Evolutionary conservation across 768 basidiomycete genomes (phyloP).

Genomic region (Panus rudis): DNA sequence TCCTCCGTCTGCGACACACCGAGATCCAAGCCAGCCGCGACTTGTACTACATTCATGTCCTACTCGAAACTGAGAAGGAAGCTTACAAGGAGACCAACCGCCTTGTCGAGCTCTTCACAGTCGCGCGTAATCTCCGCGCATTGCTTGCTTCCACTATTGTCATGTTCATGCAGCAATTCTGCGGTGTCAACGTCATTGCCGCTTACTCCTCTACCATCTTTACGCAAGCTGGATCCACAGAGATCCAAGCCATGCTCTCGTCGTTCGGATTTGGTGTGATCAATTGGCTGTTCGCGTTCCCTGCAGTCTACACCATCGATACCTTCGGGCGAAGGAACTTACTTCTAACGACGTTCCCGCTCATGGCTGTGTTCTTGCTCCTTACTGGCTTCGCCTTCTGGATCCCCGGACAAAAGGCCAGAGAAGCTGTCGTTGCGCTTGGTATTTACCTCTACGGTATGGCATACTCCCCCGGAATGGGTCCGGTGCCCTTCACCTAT

Average conservation of each 20-base stretch:
- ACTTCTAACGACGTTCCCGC: conserved; percentile 43
- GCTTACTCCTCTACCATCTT: conserved; percentile 81
- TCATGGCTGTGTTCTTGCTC: conserved; percentile 43
- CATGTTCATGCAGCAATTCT: conserved; percentile 78
- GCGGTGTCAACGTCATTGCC: conserved; percentile 71
- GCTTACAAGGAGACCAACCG: conserved; percentile 48
- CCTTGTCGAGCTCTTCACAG: conserved; percentile 61
- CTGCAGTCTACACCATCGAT: conserved; percentile 46
- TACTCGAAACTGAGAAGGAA: conserved; percentile 57
- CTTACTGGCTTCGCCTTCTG: conserved; percentile 43
- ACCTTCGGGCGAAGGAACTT: conserved; percentile 56
- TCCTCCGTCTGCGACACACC: conserved; percentile 59
- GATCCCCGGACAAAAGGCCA: conserved; percentile 32
- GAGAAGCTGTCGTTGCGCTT: conserved; percentile 41
- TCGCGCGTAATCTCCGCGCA: conserved; percentile 66
- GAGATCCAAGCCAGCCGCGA: conserved; percentile 75
- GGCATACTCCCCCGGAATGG: conserved; percentile 80
- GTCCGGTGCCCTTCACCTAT: conserved; percentile 85
- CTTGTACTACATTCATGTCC: conserved; percentile 66
- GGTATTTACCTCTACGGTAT: conserved; percentile 52
- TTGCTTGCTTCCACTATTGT: conserved; percentile 51
- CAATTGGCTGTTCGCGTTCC: conserved; percentile 33
- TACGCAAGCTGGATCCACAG: conserved; percentile 42
- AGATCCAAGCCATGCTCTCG: conserved; percentile 49
- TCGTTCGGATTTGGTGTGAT: conserved; percentile 49